A percentile compares a stretch with the other conserved stretches of the same genome.
These are phyloP conservation scores for Albugo laibachii DNA, from an alignment of 352 stramenopile genomes.

Conservation along the genomic window DNA sequence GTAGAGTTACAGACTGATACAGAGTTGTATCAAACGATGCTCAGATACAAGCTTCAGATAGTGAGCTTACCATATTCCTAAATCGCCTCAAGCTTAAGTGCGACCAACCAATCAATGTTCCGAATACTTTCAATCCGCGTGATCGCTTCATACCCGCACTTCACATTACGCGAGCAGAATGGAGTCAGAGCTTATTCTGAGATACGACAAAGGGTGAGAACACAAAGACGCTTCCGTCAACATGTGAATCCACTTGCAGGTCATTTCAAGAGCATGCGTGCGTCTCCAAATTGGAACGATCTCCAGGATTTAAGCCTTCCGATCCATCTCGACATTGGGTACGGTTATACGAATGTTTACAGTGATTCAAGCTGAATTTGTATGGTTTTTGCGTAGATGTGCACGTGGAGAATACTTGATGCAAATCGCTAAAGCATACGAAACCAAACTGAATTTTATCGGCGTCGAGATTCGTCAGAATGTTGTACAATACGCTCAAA, in stretches of 20 bases:
- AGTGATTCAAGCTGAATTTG: background rate
- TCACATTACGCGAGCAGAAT: too few species aligned
- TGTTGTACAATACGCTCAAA: constrained; percentile 35
- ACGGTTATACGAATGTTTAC: background rate
- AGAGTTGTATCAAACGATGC: too few species aligned
- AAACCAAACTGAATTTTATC: constrained; percentile 33
- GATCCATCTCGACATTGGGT: constrained; percentile 75
- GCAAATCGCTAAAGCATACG: constrained; percentile 21
- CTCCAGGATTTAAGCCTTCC: constrained; percentile 27
- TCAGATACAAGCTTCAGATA: too few species aligned
- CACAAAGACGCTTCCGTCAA: constrained; percentile 46
- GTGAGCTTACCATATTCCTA: too few species aligned
- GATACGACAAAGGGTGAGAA: too few species aligned
- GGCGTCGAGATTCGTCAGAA: constrained; percentile 72
- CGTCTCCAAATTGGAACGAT: constrained; percentile 33
- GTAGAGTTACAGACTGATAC: constrained; percentile 81
- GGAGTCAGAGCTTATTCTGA: too few species aligned
- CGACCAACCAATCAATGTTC: too few species aligned
- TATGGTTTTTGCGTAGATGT: constrained; percentile 2
- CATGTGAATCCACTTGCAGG: constrained; percentile 66
- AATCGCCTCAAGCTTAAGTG: too few species aligned
- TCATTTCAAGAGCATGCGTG: constrained; percentile 37
- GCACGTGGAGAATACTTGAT: constrained; percentile 66
- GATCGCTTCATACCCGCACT: too few species aligned
- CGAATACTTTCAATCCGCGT: too few species aligned